Percentiles rank a stretch among this genome's conserved stretches.
Conservation (phyloP, 441 rosid genomes). For the Flueggea neowawraea region DNA sequence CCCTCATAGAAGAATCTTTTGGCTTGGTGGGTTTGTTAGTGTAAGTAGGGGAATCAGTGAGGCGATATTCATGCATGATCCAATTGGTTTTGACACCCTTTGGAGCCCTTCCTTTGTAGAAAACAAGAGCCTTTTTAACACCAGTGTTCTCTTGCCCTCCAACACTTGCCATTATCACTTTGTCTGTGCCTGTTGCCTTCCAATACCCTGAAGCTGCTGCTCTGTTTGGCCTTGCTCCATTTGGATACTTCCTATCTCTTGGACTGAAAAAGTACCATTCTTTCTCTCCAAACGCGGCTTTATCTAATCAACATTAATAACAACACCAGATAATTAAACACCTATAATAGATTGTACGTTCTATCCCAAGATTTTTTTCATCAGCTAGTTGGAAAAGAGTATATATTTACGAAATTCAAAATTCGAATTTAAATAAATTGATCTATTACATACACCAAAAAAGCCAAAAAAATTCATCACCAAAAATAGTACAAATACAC, state of each 20-base stretch:
- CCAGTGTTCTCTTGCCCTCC: slow-evolving; percentile 60
- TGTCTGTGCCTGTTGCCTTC: slow-evolving; percentile 98
- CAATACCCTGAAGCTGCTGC: slow-evolving; percentile 95
- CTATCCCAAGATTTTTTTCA: no score
- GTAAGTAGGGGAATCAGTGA: slow-evolving; percentile 38
- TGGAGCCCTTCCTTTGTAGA: slow-evolving; percentile 89
- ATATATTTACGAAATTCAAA: no score
- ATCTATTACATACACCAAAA: no score
- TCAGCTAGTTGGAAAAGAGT: no score
- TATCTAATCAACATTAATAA: slow-evolving; percentile 31
- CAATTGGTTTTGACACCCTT: slow-evolving; percentile 89
- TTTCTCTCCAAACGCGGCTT: slow-evolving; percentile 84
- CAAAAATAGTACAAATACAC: no score
- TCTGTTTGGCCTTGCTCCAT: slow-evolving; percentile 94
- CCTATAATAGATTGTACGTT: no score
- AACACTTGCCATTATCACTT: slow-evolving; percentile 40
- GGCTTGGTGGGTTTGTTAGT: slow-evolving; percentile 32
- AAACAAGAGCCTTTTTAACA: slow-evolving; percentile 92
- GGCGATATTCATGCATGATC: slow-evolving; percentile 99
- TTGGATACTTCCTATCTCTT: slow-evolving; percentile 93
- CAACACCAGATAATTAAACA: not conserved
- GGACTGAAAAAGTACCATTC: slow-evolving; percentile 99
- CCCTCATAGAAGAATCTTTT: slow-evolving; percentile 89
- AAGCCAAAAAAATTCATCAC: no score
- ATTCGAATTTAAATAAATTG: no score